Evolutionary conservation across 768 basidiomycete species (phyloP).

Genomic region (Mycena albidolilacea): DNA sequence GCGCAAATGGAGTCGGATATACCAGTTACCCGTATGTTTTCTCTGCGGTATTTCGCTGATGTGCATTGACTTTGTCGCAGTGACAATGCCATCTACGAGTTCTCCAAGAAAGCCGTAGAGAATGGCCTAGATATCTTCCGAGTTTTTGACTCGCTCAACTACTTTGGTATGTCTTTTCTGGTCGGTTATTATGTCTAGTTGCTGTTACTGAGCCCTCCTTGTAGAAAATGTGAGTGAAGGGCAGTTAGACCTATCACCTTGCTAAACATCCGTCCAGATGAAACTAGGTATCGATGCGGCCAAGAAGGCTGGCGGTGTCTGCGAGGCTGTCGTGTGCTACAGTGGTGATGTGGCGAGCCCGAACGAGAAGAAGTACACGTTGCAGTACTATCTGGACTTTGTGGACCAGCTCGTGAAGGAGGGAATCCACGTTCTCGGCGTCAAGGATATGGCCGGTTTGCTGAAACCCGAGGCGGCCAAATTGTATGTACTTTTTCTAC

Average conservation of each 20-base stretch:
- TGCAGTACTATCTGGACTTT: slow-evolving; percentile 98
- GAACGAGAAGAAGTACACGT: slow-evolving; percentile 96
- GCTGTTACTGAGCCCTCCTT: slow-evolving; percentile 23
- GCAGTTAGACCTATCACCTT: background rate
- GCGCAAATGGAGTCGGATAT: slow-evolving; percentile 99
- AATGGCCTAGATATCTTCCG: slow-evolving; percentile 99
- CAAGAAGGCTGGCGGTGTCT: slow-evolving; percentile 99
- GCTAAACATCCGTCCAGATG: slow-evolving; percentile 70
- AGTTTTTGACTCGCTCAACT: slow-evolving; percentile 99
- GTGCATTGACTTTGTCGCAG: slow-evolving; percentile 54
- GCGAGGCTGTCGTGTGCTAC: slow-evolving; percentile 98
- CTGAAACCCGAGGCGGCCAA: slow-evolving; percentile 96
- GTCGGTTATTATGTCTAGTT: slow-evolving; percentile 20
- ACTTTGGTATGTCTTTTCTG: slow-evolving; percentile 78
- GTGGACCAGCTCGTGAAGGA: slow-evolving; percentile 93
- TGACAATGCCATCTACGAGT: slow-evolving; percentile 99
- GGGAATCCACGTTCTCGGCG: slow-evolving; percentile 96
- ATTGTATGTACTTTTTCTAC: slow-evolving; percentile 67
- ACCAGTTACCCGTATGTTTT: slow-evolving; percentile 93
- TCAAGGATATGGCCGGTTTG: slow-evolving; percentile 99
- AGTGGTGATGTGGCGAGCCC: slow-evolving; percentile 96
- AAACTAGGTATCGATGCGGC: slow-evolving; percentile 98
- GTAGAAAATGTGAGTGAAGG: slow-evolving; percentile 76
- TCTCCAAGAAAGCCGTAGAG: slow-evolving; percentile 99
- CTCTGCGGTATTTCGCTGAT: background rate